phyloP scores from a whole-genome alignment of 2,329 filamentous ascomycete species.

The Botrytis cinerea region DNA sequence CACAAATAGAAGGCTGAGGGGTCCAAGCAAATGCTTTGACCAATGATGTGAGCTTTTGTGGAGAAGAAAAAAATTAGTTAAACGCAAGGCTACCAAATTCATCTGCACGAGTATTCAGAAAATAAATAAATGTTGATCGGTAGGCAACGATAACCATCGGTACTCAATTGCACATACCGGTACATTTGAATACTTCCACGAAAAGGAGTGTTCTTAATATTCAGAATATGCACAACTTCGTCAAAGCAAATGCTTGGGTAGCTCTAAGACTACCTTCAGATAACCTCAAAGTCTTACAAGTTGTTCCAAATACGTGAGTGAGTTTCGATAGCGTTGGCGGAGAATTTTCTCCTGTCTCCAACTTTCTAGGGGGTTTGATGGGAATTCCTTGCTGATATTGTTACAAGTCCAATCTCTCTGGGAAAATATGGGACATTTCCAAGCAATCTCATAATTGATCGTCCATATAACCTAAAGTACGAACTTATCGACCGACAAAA shows the following conservation, averaged over 20 bases:
- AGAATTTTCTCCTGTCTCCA: slow-evolving; percentile 24
- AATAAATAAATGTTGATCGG: background rate
- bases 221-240: slow-evolving; percentile 42
- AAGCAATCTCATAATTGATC: slow-evolving; percentile 84
- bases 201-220: background rate
- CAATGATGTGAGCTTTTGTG: background rate
- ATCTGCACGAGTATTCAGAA: background rate
- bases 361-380: background rate
- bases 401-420: slow-evolving; percentile 73
- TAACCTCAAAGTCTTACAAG: slow-evolving; percentile 57
- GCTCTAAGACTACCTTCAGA: slow-evolving; percentile 61
- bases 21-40: background rate
- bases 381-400: slow-evolving; percentile 28
- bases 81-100: slow-evolving; percentile 17
- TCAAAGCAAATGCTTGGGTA: slow-evolving; percentile 62
- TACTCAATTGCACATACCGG: slow-evolving; percentile 1
- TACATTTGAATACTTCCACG: background rate
- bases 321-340: slow-evolving; percentile 31
- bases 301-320: slow-evolving; percentile 61
- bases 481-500: slow-evolving; percentile 75
- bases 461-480: slow-evolving; percentile 89
- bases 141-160: background rate
- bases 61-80: background rate
- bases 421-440: slow-evolving; percentile 93
- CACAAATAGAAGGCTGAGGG: background rate